Conservation (phyloP, 495 filamentous ascomycete genomes). For the Trichoderma gamsii region DNA sequence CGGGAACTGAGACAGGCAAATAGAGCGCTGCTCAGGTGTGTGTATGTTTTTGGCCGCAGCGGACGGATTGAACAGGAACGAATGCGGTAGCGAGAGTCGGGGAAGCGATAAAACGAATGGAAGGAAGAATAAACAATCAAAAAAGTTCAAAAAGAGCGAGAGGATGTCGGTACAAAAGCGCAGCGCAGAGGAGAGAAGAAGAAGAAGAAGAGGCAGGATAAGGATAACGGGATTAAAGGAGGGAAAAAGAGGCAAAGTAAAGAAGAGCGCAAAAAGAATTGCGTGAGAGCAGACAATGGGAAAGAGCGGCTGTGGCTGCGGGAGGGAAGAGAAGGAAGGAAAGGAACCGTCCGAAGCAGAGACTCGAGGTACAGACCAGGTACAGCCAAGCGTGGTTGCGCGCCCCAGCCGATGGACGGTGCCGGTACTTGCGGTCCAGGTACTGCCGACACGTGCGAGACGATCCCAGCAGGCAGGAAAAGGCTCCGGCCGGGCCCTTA, state of each 20-base stretch:
- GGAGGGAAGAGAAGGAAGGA: conserved; percentile 15
- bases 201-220: conserved; percentile 31
- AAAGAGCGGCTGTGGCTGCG: conserved; percentile 20
- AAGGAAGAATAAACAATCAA: background rate
- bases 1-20: too few species aligned
- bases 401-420: background rate
- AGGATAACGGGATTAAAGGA: conserved; percentile 41
- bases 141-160: conserved; percentile 10
- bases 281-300: conserved; percentile 46
- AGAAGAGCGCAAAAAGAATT: conserved; percentile 35
- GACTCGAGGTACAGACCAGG: background rate
- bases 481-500: background rate
- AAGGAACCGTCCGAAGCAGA: conserved; percentile 11
- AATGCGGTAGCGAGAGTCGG: background rate
- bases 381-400: background rate
- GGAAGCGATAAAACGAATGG: background rate
- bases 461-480: background rate
- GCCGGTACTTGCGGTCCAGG: background rate
- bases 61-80: background rate
- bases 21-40: too few species aligned
- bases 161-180: background rate
- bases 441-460: background rate
- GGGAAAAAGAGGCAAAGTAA: conserved; percentile 40
- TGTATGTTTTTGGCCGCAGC: too few species aligned
- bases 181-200: conserved; percentile 28